These are phyloP conservation scores for Porphyrellus cyaneotinctus DNA, from an alignment of 768 basidiomycete genomes.

Conservation along the genomic window DNA sequence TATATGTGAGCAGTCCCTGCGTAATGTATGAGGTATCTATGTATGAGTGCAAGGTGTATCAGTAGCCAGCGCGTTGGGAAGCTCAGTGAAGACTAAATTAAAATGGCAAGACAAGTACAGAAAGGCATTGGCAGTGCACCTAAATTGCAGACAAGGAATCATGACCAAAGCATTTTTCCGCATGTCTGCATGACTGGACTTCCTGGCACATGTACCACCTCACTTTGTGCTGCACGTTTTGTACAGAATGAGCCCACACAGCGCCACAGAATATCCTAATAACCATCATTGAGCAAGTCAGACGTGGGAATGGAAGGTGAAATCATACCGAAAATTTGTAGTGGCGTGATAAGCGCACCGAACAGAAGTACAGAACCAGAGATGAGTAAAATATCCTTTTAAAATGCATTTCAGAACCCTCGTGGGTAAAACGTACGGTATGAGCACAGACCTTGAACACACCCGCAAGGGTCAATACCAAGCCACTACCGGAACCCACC, in stretches of 20 bases:
- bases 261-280: slow-evolving; percentile 81
- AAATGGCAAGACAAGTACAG: background rate
- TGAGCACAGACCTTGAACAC: slow-evolving; percentile 71
- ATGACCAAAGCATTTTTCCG: slow-evolving; percentile 1
- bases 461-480: slow-evolving; percentile 89
- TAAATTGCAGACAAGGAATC: background rate
- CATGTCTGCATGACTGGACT: background rate
- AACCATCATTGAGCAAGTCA: background rate
- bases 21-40: slow-evolving; percentile 10
- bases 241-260: slow-evolving; percentile 80
- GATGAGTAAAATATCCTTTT: slow-evolving; percentile 87
- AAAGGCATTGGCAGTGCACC: background rate
- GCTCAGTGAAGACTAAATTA: background rate
- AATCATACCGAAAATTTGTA: slow-evolving; percentile 75
- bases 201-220: background rate
- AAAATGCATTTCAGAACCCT: slow-evolving; percentile 24
- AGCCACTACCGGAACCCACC: slow-evolving; percentile 81
- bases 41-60: background rate
- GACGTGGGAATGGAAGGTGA: background rate
- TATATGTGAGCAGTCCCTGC: too few relatives aligned
- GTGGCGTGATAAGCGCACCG: slow-evolving; percentile 68
- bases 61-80: slow-evolving; percentile 1
- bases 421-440: background rate
- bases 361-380: slow-evolving; percentile 86
- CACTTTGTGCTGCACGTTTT: slow-evolving; percentile 70